Percentiles rank a stretch among this genome's conserved stretches.
phyloP scores from a whole-genome alignment of 2,329 filamentous ascomycete species.

The Pseudogymnoascus sp. region DNA sequence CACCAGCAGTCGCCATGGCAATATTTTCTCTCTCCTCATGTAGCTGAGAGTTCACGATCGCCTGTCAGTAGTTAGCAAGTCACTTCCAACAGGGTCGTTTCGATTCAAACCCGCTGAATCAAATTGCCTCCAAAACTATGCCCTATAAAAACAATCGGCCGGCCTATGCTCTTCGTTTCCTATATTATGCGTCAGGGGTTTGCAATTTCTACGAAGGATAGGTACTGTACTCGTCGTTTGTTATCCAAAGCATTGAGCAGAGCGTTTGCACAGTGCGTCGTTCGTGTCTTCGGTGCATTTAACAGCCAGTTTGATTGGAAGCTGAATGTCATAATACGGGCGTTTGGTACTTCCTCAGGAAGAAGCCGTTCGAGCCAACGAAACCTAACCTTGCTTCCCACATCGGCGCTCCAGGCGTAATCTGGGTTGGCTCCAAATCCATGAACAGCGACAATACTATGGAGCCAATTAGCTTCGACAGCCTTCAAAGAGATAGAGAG shows the following conservation, averaged over 20 bases:
- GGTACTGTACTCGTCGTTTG: not conserved
- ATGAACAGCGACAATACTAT: not conserved
- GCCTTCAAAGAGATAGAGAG: not conserved
- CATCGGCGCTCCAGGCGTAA: not conserved
- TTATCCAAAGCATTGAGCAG: not conserved
- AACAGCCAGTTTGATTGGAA: not conserved
- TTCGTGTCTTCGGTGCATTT: not conserved
- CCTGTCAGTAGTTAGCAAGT: not conserved
- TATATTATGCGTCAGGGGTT: constrained; percentile 10
- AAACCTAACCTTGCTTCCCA: not conserved
- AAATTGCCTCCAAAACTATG: constrained; percentile 23
- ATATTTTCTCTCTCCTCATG: not conserved
- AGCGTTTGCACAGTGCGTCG: not conserved
- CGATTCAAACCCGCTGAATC: constrained; percentile 17
- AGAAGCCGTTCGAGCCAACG: not conserved
- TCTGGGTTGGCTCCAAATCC: not conserved
- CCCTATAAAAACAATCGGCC: constrained; percentile 23
- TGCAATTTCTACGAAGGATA: not conserved
- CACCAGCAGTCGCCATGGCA: not conserved
- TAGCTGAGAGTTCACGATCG: not conserved
- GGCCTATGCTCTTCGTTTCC: constrained; percentile 16
- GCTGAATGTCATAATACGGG: not conserved
- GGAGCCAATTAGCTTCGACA: not conserved
- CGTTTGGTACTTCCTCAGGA: not conserved
- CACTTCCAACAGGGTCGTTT: not conserved